Evolutionary conservation across 805 yeast genomes (phyloP).

Genomic region (Lachancea thermotolerans): DNA sequence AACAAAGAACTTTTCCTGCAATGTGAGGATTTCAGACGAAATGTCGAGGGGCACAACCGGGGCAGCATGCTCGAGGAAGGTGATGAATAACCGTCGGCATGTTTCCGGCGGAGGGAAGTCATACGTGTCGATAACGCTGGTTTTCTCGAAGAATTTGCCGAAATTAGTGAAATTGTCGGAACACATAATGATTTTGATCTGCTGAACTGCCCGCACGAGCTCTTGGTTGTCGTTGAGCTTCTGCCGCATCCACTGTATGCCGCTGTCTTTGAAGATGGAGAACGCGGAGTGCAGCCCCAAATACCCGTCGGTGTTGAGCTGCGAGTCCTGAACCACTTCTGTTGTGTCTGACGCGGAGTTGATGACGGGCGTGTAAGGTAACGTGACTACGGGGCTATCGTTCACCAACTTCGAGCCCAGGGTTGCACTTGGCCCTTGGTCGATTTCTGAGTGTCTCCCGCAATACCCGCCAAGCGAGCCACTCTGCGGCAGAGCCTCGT

Average conservation of each 20-base stretch:
- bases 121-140: neutral
- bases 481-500: no score
- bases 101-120: constrained; percentile 4
- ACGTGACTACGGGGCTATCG: no score
- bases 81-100: constrained; percentile 1
- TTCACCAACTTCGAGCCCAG: no score
- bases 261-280: constrained; percentile 4
- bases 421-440: no score
- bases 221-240: constrained; percentile 2
- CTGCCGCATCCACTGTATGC: constrained; percentile 5
- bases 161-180: neutral
- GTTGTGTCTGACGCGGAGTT: neutral
- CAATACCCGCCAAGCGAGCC: no score
- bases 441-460: no score
- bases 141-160: constrained; percentile 1
- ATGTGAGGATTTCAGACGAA: neutral
- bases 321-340: neutral
- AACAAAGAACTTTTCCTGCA: neutral
- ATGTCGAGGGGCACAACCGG: constrained; percentile 1
- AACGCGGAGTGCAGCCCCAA: constrained; percentile 5
- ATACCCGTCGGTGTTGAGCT: neutral
- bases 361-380: neutral
- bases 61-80: neutral
- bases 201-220: neutral
- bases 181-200: neutral